Base-by-base conservation (phyloP, 140 eudicot genomes). In the Senecio squalidus region DNA sequence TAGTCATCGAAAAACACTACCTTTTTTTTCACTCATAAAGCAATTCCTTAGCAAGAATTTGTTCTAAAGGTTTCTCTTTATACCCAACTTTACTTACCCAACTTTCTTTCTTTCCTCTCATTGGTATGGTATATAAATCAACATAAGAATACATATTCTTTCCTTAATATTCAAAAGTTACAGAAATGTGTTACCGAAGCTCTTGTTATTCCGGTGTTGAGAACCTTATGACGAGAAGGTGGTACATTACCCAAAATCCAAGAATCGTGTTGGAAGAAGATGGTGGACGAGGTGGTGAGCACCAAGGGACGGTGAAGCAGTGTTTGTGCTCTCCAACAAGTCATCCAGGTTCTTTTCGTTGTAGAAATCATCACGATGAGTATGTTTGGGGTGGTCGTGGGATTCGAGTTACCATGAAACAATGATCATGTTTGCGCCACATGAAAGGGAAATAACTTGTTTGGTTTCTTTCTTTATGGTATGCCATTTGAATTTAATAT, bases 321-420 rank as follows among this genome's bases (percentile, higher is more conserved):
- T 85, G 95, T 68, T 3, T 76, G 28, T 85, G 95, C 72, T 85
- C 95, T n/a, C 88, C 95, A 7, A 79, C 91, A 18, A 79, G 28
- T 4, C 91, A 86, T 65, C 87, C 86, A 1, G 95, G 91, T 5
- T 82, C 91, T 14, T 82, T 82, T 55, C 79, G 91, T 22, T 86
- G 95, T 70, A 77, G 86, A 56, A 34, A 62, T 53, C 95, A 86
- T 72, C 91, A 51, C 16, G 45, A 29, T 2, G 74, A 71, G 61
- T 84, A 81, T 70, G 85, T 81, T 10, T 84, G 94, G 94, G 77
- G 83, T 22, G 61, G 88, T 4, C 70, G 67, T 16, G 57, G n/a
- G 51, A 59, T 11, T 53, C 63, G 66, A 62, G 68, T 60, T 43
- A 1, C 61, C 47, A 10, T 39, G 11, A 46, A 33, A 55, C 28